Base-by-base conservation (phyloP, 169 alveolate species). In the Plasmodium falciparum region DNA sequence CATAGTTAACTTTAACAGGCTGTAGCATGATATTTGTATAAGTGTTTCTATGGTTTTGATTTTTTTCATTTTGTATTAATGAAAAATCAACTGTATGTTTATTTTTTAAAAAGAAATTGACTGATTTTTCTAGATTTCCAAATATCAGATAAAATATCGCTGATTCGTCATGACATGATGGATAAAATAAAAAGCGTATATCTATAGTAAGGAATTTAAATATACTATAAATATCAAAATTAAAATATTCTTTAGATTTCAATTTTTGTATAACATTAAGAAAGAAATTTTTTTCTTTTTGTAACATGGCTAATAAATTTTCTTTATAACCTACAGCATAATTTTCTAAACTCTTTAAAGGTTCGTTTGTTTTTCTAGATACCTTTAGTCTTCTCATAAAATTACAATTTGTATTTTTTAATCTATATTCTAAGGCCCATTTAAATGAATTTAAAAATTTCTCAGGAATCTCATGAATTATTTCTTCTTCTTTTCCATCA, bases 271-370 rank as follows among this genome's bases (percentile, higher is more conserved):
- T 56, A n/a, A 86, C 73, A 24, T 86, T 24, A n/a, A 86, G 15
- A 73, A 86, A 86, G 33, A 72, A 72, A 50, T 86, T 47, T 72
- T 86, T 86, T 47, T 72, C 92, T 29, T 86, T 86, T 54, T 59
- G 88, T 59, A 86, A 26, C 92, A 86, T 86, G 17, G 76, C 88
- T 45, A 86, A 56, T 61, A 86, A 49, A 39, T 86, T 70, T 86
- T 86, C 92, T 43, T 86, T 86, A 71, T 86, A 71, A 6, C 92
- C 92, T 50, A 86, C 73, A 7, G 92, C 88, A 86, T 86, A 86
- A 61, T 86, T 61, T n/a, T 71, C 78, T 29, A 59, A 29, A 39
- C 39, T 11, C 61, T 86, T 72, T 66, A 86, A 67, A 15, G 59
- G 59, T 86, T 71, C 88, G 29, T 86, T 86, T 45, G 71, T 86